A percentile compares a stretch with the other conserved stretches of the same genome.
Conservation (phyloP, 306 rosid genomes). For the Sesbania bispinosa region DNA sequence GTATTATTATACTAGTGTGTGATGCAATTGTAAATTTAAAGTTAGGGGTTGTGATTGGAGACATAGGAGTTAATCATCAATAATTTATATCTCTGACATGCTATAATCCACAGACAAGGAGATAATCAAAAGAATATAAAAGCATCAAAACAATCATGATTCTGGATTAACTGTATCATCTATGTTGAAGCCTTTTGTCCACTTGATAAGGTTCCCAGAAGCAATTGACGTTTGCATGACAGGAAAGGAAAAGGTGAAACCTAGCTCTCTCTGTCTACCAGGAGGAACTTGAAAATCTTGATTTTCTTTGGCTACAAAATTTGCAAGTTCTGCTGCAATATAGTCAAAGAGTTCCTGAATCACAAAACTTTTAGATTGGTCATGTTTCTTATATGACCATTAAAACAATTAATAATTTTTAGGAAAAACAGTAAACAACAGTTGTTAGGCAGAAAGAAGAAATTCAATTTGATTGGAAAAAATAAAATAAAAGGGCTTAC, state of each 20-base stretch:
- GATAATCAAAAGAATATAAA: conserved; percentile 18
- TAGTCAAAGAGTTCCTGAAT: conserved; percentile 86
- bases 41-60: neutral
- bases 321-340: conserved; percentile 75
- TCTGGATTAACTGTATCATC: conserved; percentile 54
- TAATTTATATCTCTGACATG: neutral
- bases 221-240: conserved; percentile 77
- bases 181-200: conserved; percentile 96
- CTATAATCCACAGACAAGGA: neutral
- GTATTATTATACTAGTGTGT: neutral
- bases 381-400: conserved; percentile 1
- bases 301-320: conserved; percentile 79
- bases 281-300: conserved; percentile 61
- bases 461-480: neutral
- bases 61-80: neutral
- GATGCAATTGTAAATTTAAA: neutral
- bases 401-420: neutral
- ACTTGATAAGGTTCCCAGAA: conserved; percentile 85
- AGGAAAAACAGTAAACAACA: neutral
- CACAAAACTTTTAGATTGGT: conserved; percentile 29
- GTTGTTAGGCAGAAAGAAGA: neutral
- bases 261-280: conserved; percentile 89
- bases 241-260: conserved; percentile 97
- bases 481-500: conserved; percentile 71
- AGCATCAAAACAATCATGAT: conserved; percentile 27